Evolutionary conservation across 192 early-diverging fungal genomes (phyloP).

Genomic region (Umbelopsis ramanniana): DNA sequence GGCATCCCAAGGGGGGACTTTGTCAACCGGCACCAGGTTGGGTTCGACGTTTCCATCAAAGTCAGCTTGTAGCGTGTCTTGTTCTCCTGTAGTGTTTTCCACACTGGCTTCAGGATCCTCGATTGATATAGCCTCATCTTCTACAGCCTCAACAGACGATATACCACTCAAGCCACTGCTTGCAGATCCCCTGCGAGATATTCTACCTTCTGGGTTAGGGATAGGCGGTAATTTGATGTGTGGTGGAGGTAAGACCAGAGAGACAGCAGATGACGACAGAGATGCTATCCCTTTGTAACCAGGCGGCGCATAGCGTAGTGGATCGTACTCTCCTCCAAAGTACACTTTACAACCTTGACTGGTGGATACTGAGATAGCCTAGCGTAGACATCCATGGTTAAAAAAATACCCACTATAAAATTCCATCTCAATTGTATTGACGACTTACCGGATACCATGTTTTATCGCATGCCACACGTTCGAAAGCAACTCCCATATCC

Average conservation of each 20-base stretch:
- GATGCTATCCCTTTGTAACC: slow-evolving; percentile 22
- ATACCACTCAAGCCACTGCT: background rate
- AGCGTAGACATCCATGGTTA: background rate
- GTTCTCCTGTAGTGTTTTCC: background rate
- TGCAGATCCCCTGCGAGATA: background rate
- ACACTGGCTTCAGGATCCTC: background rate
- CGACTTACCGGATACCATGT: slow-evolving; percentile 47
- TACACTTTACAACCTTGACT: slow-evolving; percentile 57
- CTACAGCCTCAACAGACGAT: background rate
- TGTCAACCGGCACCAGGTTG: slow-evolving; percentile 26
- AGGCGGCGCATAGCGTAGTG: slow-evolving; percentile 26
- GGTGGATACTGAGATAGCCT: slow-evolving; percentile 67
- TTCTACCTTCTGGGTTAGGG: background rate
- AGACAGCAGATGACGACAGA: background rate
- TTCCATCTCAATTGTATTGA: too few species aligned
- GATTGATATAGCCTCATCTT: slow-evolving; percentile 6
- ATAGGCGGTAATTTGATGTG: background rate
- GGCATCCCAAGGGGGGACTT: background rate
- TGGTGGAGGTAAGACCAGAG: slow-evolving; percentile 21
- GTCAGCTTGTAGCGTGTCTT: background rate
- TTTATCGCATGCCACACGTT: slow-evolving; percentile 31
- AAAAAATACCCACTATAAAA: too few species aligned
- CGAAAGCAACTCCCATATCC: slow-evolving; percentile 66
- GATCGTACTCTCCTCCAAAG: slow-evolving; percentile 54
- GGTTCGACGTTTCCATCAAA: slow-evolving; percentile 30